Evolutionary conservation across 345 rosid genomes (phyloP).

Genomic region (Carallia pectinifolia): DNA sequence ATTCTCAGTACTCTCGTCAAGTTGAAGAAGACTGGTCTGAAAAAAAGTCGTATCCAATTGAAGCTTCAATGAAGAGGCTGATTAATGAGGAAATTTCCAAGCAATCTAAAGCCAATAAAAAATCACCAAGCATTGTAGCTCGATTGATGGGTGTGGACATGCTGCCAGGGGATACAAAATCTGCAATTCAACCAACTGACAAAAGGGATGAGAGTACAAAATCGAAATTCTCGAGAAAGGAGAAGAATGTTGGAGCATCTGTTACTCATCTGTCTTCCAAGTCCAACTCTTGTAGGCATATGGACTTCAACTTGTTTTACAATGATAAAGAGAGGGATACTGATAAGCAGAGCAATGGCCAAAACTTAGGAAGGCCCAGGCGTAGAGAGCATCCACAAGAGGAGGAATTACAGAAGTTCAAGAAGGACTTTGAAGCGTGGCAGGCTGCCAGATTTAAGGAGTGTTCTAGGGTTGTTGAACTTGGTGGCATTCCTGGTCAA

Average conservation of each 20-base stretch:
- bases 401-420: conserved; percentile 87
- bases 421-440: conserved; percentile 93
- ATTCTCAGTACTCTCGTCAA: conserved; percentile 37
- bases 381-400: conserved; percentile 93
- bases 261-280: conserved; percentile 29
- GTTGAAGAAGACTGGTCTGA: conserved; percentile 57
- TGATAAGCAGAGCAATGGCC: conserved; percentile 30
- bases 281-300: conserved; percentile 29
- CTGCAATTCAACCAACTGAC: conserved; percentile 30
- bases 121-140: conserved; percentile 78
- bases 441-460: conserved; percentile 76
- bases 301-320: conserved; percentile 29
- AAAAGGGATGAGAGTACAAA: conserved; percentile 23
- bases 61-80: conserved; percentile 69
- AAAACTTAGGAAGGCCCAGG: conserved; percentile 37
- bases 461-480: conserved; percentile 50
- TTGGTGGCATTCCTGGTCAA: conserved; percentile 20
- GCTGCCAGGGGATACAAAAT: conserved; percentile 48
- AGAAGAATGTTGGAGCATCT: conserved; percentile 34
- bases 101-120: conserved; percentile 40
- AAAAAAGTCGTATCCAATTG: conserved; percentile 41
- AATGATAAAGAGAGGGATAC: conserved; percentile 21
- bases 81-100: conserved; percentile 67
- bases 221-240: conserved; percentile 30
- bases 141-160: conserved; percentile 86